Base-by-base conservation (phyloP, 176 grass and related monocot species). In the Triticum dicoccoides region DNA sequence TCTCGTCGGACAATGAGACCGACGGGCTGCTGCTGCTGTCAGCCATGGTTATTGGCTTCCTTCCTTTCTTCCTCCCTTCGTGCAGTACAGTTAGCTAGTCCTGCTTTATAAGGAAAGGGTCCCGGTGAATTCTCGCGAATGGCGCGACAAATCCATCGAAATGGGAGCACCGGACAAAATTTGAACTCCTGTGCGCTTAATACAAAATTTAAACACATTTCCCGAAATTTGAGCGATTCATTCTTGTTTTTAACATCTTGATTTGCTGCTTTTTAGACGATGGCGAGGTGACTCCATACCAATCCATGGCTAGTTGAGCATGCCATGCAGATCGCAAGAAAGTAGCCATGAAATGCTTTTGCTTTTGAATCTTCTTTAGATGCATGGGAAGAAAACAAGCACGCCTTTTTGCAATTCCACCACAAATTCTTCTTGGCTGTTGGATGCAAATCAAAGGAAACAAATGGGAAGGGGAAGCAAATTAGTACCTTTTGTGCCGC, bases 341-440 rank as follows among this genome's bases (percentile, higher is more conserved):
- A 79, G 27, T 35, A 35, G 27, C 1, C 51, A 54, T 18, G 3
- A 11, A 58, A 88, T 7, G 61, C 81, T 80, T 87, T 76, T 63
- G 51, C 86, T 58, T 91, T 88, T 88, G 77, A 91, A 84, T 72
- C 85, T 77, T 91, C 86, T 91, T 91, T 91, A 80, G 81, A 91
- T 33, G 85, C 80, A 77, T 91, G 27, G 82, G 45, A 81, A 47
- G 44, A 85, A 85, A 88, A 88, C 69, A 81, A 25, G 49, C 81
- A 54, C 62, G 11, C 30, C 77, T 56, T 87, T 87, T 80, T 7
- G 27, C 1, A 56, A 77, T 5, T 33, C 20, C 9, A 79, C 52
- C 25, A 11, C 49, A 37, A 41, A 79, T 62, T 10, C 65, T 14
- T 85, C 78, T 82, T 25, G 64, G 64, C 78, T 80, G 58, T n/a